These are phyloP conservation scores for Globisporangium lucens DNA, from an alignment of 352 stramenopile species.

Conservation along the genomic window DNA sequence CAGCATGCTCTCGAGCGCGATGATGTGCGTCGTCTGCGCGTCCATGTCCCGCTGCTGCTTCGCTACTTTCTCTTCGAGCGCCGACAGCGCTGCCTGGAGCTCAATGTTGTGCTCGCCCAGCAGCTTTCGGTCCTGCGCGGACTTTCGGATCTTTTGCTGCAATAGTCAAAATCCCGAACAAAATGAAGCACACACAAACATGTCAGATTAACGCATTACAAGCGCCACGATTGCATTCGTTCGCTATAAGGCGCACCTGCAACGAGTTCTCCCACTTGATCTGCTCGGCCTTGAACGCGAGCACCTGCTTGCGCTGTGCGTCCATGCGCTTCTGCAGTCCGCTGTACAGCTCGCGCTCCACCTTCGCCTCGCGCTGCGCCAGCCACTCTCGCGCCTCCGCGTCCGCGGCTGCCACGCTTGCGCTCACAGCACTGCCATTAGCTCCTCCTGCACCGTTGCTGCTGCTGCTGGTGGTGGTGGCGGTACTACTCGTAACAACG, in stretches of 20 bases:
- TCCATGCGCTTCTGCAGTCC: constrained; percentile 68
- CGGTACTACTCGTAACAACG: not conserved
- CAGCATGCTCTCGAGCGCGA: constrained; percentile 62
- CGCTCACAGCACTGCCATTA: not conserved
- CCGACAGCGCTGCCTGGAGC: constrained; percentile 50
- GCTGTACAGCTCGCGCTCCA: constrained; percentile 47
- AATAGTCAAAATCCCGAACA: not conserved
- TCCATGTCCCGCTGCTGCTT: constrained; percentile 56
- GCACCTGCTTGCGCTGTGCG: constrained; percentile 61
- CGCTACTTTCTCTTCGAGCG: constrained; percentile 45
- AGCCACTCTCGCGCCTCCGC: constrained; percentile 60
- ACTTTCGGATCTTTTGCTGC: constrained; percentile 35
- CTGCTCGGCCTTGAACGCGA: constrained; percentile 79
- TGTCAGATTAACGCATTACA: not conserved
- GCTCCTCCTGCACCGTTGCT: not conserved
- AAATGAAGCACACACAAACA: not conserved
- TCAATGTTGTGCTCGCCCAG: constrained; percentile 82
- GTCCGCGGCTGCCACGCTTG: constrained; percentile 15
- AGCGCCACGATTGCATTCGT: not conserved
- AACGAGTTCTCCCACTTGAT: constrained; percentile 83
- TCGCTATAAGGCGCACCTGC: constrained; percentile 30
- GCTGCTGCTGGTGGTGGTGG: not conserved
- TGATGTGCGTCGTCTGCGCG: constrained; percentile 47
- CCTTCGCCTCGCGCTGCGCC: constrained; percentile 43
- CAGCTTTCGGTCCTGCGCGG: constrained; percentile 73